Percentiles rank a stretch among this genome's conserved stretches.
Conservation (phyloP, 805 yeast species). For the Tetrapisispora namnaoensis region DNA sequence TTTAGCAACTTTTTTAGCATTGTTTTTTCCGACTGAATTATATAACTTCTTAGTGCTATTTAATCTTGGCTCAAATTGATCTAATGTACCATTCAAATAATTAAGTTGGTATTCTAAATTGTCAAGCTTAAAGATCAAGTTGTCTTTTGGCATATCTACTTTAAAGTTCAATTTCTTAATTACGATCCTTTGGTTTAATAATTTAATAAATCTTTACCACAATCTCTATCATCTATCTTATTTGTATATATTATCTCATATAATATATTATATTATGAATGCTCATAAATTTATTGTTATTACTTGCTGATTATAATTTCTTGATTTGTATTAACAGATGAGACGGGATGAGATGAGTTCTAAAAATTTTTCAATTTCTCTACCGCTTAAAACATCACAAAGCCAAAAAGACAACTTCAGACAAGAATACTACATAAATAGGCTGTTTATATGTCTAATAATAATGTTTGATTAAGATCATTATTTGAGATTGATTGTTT, state of each 20-base stretch:
- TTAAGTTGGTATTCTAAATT: constrained; percentile 28
- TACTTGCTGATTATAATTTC: background rate
- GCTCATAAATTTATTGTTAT: too few relatives aligned
- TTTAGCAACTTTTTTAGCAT: constrained; percentile 18
- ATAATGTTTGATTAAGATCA: too few relatives aligned
- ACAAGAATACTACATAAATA: too few relatives aligned
- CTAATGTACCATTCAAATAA: constrained; percentile 21
- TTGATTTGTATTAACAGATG: background rate
- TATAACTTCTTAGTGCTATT: constrained; percentile 22
- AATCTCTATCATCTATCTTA: too few relatives aligned
- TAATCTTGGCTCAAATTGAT: constrained; percentile 25
- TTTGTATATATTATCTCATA: too few relatives aligned
- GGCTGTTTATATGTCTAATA: too few relatives aligned
- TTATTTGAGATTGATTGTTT: too few relatives aligned
- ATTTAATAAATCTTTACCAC: too few relatives aligned
- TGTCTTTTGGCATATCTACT: constrained; percentile 27
- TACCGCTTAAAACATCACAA: background rate
- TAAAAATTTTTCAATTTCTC: background rate
- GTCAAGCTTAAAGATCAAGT: constrained; percentile 27
- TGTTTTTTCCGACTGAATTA: constrained; percentile 27
- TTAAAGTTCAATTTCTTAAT: background rate
- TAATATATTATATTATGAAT: too few relatives aligned
- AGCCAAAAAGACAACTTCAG: too few relatives aligned
- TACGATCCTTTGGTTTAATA: background rate
- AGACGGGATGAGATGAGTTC: constrained; percentile 16